Conservation (phyloP, 2,329 filamentous ascomycete genomes). For the Cercospora janseana region DNA sequence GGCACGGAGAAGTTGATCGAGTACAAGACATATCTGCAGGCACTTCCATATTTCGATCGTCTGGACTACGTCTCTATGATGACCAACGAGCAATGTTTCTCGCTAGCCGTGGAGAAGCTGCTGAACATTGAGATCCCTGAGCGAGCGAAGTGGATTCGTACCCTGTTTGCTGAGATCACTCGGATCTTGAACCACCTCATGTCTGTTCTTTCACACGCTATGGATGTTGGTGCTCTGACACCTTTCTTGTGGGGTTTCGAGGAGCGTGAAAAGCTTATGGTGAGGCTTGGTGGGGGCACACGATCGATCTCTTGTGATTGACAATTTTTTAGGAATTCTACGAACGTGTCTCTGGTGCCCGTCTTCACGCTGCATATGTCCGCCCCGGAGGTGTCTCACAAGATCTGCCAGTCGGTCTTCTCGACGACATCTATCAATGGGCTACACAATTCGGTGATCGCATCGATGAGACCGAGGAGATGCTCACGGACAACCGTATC, state of each 20-base stretch:
- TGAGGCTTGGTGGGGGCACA: constrained; percentile 47
- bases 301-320: background rate
- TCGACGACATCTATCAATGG: constrained; percentile 99
- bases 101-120: constrained; percentile 94
- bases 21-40: constrained; percentile 99
- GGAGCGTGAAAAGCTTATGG: constrained; percentile 99
- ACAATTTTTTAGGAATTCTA: constrained; percentile 81
- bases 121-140: constrained; percentile 95
- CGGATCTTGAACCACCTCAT: constrained; percentile 95
- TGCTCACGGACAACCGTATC: constrained; percentile 98
- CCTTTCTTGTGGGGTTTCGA: constrained; percentile 99
- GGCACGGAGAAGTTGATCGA: constrained; percentile 99
- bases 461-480: constrained; percentile 97
- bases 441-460: constrained; percentile 98
- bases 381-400: constrained; percentile 95
- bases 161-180: constrained; percentile 92
- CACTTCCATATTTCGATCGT: constrained; percentile 96
- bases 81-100: constrained; percentile 99
- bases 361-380: constrained; percentile 94
- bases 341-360: constrained; percentile 95
- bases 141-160: constrained; percentile 94
- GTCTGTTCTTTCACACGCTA: constrained; percentile 94
- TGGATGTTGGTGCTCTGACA: constrained; percentile 97
- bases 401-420: constrained; percentile 86
- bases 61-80: constrained; percentile 99